Base-by-base conservation (phyloP, 2,329 filamentous ascomycete species). In the Fusarium transvaalense region DNA sequence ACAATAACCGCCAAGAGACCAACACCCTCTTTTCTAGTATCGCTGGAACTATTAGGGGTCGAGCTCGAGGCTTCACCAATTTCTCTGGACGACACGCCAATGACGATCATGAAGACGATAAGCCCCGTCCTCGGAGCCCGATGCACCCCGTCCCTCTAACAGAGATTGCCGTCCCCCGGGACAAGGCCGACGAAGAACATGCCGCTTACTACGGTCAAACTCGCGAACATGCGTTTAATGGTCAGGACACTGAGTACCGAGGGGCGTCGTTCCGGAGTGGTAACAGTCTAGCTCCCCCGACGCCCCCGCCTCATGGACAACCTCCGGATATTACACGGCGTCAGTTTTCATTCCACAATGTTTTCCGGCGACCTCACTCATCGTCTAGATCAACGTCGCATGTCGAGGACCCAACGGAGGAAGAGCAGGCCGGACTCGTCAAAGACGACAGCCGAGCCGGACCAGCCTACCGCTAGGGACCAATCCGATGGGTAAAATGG, bases 331-430 rank as follows among this genome's bases (percentile, higher is more conserved):
- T 91, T 10, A 88, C 91, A 13, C 87, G 83, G 69, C 87, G 95
- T 63, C 93, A 97, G 76, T 99, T 98, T 80, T 97, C 92, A 19
- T 98, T 98, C 83, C 91, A 94, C 69, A 93, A 92, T 69, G 89
- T 97, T 53, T 96, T 97, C 78, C 73, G 76, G 55, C 77, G 77
- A 35, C 75, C 74, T 21, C 66, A 74, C 34, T 83, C 83, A 47
- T 69, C 83, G 39, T 69, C 67, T 27, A 71, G 67, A 55, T 68
- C 67, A 34, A 53, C 55, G 10, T 69, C 72, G 21, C 71, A 64
- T n/a, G 51, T 71, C 29, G 58, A 68, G 21, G 61, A 74, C 43
- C 87, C 87, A 3, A 94, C 92, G 0, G 94, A 97, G 76, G 94
- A 97, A 80, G 94, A 97, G 79, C 84, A 88, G 19, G 79, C 95